Base-by-base conservation (phyloP, 345 rosid species). In the Eutrema japonicum region DNA sequence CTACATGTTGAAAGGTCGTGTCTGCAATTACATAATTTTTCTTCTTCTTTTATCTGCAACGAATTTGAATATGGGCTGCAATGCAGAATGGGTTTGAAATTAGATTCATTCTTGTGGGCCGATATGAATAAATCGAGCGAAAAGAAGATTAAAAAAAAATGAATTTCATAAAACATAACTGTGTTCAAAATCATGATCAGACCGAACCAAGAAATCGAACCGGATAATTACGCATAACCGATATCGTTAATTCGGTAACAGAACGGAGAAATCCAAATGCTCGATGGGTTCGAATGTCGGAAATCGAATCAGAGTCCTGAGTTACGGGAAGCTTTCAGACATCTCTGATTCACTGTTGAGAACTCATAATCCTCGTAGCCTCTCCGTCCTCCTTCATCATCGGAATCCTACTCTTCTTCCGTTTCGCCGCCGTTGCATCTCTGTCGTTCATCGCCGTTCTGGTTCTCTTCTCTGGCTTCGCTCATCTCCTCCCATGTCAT, bases 341-440 rank as follows among this genome's bases (percentile, higher is more conserved):
- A 35, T 71, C 60, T 64, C 72, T 35, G 18, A 62, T n/a, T 42
- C 76, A 64, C n/a, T 18, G 9, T 76, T 22, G 37, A 62, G 58
- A 14, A 58, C 48, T 41, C 58, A 56, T 76, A 4, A 55, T 83
- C 16, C 48, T 92, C 43, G 53, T 81, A 14, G 85, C 77, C 48
- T 87, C 91, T 58, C 90, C 80, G 0, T 47, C 83, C 68, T 58
- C 82, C 26, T 73, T 86, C 12, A 57, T 79, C 73, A 30, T 82
- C 33, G 37, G 80, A 40, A 64, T 78, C 81, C 29, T 86, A 62
- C 40, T 83, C 51, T 54, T 83, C 76, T 58, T 73, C 38, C 85
- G 81, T 67, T 81, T 66, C 74, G 77, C 72, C 29, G 61, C 82
- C 66, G 51, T 61, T 61, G 7, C 26, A 4, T 52, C 84, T 69